Evolutionary conservation across 2,329 filamentous ascomycete species (phyloP).

Genomic region (Aspergillus terreus): DNA sequence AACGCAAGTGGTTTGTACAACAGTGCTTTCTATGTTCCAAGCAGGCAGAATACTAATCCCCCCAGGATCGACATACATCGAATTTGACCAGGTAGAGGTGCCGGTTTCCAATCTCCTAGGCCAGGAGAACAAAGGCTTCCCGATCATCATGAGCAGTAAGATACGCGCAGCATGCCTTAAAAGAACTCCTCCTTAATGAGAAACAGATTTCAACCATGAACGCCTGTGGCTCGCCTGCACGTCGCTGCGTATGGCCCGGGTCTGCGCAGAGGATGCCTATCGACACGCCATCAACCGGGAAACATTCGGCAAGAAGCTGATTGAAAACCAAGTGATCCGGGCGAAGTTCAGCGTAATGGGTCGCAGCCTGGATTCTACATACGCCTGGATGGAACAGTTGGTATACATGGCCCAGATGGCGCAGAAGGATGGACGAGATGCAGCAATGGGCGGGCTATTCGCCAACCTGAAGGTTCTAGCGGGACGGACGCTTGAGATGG

Average conservation of each 20-base stretch:
- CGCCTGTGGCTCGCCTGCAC: constrained; percentile 56
- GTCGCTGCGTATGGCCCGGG: constrained; percentile 56
- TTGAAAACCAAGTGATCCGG: constrained; percentile 55
- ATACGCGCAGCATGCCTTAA: background rate
- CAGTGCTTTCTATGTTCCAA: background rate
- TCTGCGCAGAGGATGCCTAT: constrained; percentile 53
- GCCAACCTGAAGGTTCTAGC: constrained; percentile 46
- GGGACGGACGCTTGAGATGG: constrained; percentile 48
- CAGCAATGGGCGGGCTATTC: constrained; percentile 19
- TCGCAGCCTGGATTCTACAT: constrained; percentile 53
- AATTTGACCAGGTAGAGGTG: constrained; percentile 78
- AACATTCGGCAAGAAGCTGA: constrained; percentile 56
- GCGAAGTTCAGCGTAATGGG: constrained; percentile 54
- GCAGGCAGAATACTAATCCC: background rate
- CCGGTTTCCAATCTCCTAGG: constrained; percentile 71
- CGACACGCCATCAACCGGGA: constrained; percentile 50
- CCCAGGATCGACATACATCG: constrained; percentile 60
- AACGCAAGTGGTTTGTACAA: constrained; percentile 47
- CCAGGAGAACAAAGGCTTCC: constrained; percentile 74
- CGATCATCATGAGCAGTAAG: constrained; percentile 66
- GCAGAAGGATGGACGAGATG: constrained; percentile 14
- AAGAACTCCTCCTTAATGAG: background rate
- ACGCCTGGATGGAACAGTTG: constrained; percentile 58
- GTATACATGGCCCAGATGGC: constrained; percentile 43
- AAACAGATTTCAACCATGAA: constrained; percentile 55